phyloP scores from a whole-genome alignment of 306 rosid genomes.

The Prunus salicina region DNA sequence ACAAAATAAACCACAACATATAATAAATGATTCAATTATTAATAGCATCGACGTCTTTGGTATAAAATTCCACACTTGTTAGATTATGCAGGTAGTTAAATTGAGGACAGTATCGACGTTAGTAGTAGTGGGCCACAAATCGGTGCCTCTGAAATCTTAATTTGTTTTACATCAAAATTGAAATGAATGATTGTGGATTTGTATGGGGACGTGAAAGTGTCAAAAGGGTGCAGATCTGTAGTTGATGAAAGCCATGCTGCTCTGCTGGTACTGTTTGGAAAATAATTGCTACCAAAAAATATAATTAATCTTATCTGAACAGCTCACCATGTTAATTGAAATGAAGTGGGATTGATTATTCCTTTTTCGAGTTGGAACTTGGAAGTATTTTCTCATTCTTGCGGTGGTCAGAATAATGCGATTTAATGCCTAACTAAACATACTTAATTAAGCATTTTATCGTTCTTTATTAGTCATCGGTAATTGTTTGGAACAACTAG shows the following conservation, averaged over 20 bases:
- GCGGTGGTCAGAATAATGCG: background rate
- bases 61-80: rapidly evolving
- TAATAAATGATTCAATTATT: background rate
- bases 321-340: background rate
- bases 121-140: rapidly evolving
- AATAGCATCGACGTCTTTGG: no score
- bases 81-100: no score
- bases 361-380: background rate
- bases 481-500: background rate
- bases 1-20: no score
- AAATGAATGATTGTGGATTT: background rate
- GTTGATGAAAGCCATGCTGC: background rate
- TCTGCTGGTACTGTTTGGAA: background rate
- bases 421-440: background rate
- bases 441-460: background rate
- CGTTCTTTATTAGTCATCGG: background rate
- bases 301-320: background rate
- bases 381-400: background rate
- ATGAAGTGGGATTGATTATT: background rate
- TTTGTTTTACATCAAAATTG: background rate
- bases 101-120: no score
- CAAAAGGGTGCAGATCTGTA: background rate
- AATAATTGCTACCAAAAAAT: background rate
- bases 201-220: slow-evolving; percentile 3
- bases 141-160: background rate